Evolutionary conservation across 1,284 basidiomycete genomes (phyloP).

Genomic region (Wolfiporia cocos): DNA sequence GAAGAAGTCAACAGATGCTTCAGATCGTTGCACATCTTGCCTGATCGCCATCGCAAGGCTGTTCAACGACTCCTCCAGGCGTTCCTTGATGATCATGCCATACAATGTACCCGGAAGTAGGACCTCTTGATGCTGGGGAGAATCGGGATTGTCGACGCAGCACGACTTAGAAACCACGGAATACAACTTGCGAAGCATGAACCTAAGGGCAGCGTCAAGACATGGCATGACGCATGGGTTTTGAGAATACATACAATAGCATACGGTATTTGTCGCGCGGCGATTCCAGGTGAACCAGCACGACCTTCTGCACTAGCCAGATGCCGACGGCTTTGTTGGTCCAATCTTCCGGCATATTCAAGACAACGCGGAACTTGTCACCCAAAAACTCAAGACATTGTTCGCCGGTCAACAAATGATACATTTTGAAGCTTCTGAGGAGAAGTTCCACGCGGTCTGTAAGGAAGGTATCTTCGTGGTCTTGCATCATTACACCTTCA

Average conservation of each 20-base stretch:
- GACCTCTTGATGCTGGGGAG: constrained; percentile 97
- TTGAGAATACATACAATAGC: constrained; percentile 78
- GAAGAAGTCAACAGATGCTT: constrained; percentile 77
- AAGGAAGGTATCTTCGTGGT: constrained; percentile 96
- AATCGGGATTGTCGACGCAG: constrained; percentile 96
- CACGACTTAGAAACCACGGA: constrained; percentile 88
- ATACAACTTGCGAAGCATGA: constrained; percentile 98
- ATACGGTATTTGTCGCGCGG: constrained; percentile 96
- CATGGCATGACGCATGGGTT: neutral
- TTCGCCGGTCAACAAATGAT: constrained; percentile 83
- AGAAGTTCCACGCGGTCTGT: constrained; percentile 98
- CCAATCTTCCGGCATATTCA: constrained; percentile 93
- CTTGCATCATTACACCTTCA: constrained; percentile 95
- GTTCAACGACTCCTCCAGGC: constrained; percentile 86
- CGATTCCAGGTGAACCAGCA: constrained; percentile 87
- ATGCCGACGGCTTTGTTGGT: constrained; percentile 78
- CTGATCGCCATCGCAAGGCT: constrained; percentile 71
- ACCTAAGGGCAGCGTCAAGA: constrained; percentile 39
- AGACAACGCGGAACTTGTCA: constrained; percentile 93
- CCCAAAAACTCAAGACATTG: constrained; percentile 97
- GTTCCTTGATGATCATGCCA: constrained; percentile 98
- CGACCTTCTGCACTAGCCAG: constrained; percentile 82
- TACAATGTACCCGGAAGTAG: constrained; percentile 92
- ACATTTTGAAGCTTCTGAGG: constrained; percentile 95
- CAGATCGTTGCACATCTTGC: constrained; percentile 71